Percentiles rank a stretch among this genome's conserved stretches.
Conservation (phyloP, 2,329 filamentous ascomycete species). For the Alternaria triticina region DNA sequence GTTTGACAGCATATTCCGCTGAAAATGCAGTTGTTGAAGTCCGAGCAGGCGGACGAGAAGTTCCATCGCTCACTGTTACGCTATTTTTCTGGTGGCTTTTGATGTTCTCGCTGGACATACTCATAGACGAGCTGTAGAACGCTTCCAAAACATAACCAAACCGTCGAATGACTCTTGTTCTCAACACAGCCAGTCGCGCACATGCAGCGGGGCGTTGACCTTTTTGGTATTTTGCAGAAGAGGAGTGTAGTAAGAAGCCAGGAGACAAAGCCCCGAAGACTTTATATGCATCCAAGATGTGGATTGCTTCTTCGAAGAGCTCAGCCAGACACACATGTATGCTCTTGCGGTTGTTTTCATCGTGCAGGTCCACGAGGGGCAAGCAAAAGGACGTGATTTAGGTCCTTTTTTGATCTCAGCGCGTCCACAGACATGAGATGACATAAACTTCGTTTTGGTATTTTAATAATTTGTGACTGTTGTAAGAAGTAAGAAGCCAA, state of each 20-base stretch:
- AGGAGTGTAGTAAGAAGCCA: neutral
- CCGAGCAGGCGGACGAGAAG: neutral
- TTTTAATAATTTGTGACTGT: neutral
- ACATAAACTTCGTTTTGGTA: neutral
- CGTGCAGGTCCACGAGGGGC: fast-evolving
- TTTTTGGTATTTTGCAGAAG: neutral
- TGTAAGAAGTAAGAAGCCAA: neutral
- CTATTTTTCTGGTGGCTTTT: neutral
- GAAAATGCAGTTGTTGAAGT: fast-evolving
- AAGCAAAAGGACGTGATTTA: neutral
- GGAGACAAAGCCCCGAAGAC: neutral
- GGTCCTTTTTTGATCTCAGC: neutral
- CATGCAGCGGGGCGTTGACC: fast-evolving
- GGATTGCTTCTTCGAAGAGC: fast-evolving
- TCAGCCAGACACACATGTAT: neutral
- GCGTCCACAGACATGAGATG: neutral
- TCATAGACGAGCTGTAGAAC: neutral
- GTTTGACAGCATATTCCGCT: neutral
- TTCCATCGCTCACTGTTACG: fast-evolving
- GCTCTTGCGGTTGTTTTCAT: too few relatives aligned
- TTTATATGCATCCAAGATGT: fast-evolving
- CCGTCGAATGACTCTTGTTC: fast-evolving
- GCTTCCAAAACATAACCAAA: fast-evolving
- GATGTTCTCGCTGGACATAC: fast-evolving
- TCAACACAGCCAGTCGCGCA: neutral